A percentile compares a stretch with the other conserved stretches of the same genome.
These are phyloP conservation scores for Cryptococcus sp. DNA, from an alignment of 1,284 basidiomycete species.

Conservation along the genomic window DNA sequence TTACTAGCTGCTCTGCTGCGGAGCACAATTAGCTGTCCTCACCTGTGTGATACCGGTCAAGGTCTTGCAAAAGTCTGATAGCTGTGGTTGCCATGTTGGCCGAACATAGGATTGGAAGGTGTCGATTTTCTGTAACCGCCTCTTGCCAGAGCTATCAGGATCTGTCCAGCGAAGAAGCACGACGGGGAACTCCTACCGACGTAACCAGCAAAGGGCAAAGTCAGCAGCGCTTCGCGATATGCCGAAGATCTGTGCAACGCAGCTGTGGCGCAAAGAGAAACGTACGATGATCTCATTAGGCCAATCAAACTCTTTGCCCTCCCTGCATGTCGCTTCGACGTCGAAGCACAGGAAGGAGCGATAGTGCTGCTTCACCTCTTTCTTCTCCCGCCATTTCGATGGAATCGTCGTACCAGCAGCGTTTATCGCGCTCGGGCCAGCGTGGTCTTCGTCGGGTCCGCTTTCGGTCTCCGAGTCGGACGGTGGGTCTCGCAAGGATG, in stretches of 20 bases:
- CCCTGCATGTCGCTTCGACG: constrained; percentile 87
- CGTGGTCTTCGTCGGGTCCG: not conserved
- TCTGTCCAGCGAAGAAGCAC: constrained; percentile 81
- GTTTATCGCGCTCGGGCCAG: too few species aligned
- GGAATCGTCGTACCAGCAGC: not conserved
- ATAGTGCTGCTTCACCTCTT: constrained; percentile 35
- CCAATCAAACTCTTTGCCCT: constrained; percentile 65
- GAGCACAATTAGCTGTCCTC: not conserved
- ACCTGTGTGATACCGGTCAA: constrained; percentile 94
- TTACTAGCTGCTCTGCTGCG: not conserved
- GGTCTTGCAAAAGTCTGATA: constrained; percentile 79
- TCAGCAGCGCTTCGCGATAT: constrained; percentile 3
- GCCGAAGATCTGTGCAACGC: constrained; percentile 5
- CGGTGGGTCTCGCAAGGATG: constrained; percentile 9
- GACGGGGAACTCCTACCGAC: constrained; percentile 56
- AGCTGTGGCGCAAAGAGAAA: constrained; percentile 32
- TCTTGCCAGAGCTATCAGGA: constrained; percentile 13
- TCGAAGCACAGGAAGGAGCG: constrained; percentile 56
- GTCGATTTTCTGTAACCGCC: constrained; percentile 44
- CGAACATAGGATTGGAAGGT: constrained; percentile 86
- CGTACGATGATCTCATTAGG: constrained; percentile 92
- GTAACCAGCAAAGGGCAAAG: constrained; percentile 5
- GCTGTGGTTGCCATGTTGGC: constrained; percentile 78
- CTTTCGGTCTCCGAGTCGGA: constrained; percentile 12
- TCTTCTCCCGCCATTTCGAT: not conserved